A percentile compares a stretch with the other conserved stretches of the same genome.
Conservation (phyloP, 352 stramenopile species). For the Pythium biforme region DNA sequence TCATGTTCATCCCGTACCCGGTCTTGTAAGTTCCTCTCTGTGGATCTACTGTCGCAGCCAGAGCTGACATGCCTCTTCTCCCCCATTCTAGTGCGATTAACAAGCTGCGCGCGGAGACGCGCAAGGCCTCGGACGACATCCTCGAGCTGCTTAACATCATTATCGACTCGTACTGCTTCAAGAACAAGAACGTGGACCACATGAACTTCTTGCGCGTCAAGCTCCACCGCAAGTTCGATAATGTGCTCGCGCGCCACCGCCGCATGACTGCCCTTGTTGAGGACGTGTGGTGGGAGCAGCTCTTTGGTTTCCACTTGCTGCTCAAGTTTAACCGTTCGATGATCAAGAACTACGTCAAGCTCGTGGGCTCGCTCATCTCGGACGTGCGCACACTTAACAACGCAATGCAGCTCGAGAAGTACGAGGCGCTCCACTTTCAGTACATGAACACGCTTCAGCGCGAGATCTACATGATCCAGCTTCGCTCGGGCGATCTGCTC, state of each 20-base stretch:
- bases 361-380: conserved; percentile 61
- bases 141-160: conserved; percentile 79
- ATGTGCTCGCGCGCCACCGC: conserved; percentile 40
- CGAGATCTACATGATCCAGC: conserved; percentile 79
- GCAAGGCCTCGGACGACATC: conserved; percentile 49
- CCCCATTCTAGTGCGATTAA: conserved; percentile 45
- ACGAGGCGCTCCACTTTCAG: conserved; percentile 63
- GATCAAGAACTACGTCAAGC: conserved; percentile 60
- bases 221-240: conserved; percentile 71
- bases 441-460: conserved; percentile 82
- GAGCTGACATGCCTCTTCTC: neutral
- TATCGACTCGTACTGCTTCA: conserved; percentile 85
- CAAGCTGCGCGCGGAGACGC: conserved; percentile 49
- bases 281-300: conserved; percentile 82
- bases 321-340: conserved; percentile 77
- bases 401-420: conserved; percentile 80
- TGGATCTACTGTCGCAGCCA: neutral
- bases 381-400: conserved; percentile 71
- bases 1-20: conserved; percentile 61
- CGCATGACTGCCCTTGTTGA: conserved; percentile 62
- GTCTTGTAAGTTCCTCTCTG: conserved; percentile 45
- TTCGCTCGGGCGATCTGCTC: conserved; percentile 58
- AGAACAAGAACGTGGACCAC: conserved; percentile 83
- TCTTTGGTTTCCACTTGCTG: conserved; percentile 59
- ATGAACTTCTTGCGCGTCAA: conserved; percentile 82